Percentiles rank a stretch among this genome's conserved stretches.
Conservation (phyloP, 345 rosid species). For the Raphanus sativus region DNA sequence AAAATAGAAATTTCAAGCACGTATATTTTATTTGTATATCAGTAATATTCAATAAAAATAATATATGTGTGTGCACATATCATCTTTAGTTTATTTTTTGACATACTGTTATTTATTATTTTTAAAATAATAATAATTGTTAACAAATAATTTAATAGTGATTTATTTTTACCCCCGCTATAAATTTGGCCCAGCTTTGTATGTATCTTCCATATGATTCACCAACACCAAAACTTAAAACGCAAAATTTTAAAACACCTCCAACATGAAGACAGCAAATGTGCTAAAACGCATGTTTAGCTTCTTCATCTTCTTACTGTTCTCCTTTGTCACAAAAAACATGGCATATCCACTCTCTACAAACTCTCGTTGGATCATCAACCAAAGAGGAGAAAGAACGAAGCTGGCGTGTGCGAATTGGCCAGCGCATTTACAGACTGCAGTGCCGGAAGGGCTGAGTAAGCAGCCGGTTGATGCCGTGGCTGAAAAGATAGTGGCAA, state of each 20-base stretch:
- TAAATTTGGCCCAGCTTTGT: background rate
- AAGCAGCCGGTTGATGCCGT: conserved; percentile 57
- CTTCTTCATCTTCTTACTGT: conserved; percentile 31
- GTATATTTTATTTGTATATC: background rate
- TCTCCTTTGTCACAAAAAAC: conserved; percentile 22
- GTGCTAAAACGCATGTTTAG: conserved; percentile 13
- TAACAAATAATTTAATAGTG: background rate
- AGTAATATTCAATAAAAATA: background rate
- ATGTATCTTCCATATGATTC: conserved; percentile 24
- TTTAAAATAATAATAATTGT: background rate
- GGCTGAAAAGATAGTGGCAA: conserved; percentile 40
- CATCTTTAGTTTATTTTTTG: background rate
- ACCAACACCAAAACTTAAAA: conserved; percentile 7
- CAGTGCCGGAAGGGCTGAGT: conserved; percentile 83
- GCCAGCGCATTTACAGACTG: conserved; percentile 64
- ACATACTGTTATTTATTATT: background rate
- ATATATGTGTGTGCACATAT: background rate
- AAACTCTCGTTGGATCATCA: conserved; percentile 59
- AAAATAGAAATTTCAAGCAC: background rate
- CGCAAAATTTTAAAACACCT: background rate
- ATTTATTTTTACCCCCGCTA: background rate
- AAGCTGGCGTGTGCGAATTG: conserved; percentile 73
- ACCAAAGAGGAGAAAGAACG: conserved; percentile 48
- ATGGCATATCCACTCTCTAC: conserved; percentile 56
- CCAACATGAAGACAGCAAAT: conserved; percentile 24